Conservation (phyloP, 805 yeast species). For the Starmerella kuoi region DNA sequence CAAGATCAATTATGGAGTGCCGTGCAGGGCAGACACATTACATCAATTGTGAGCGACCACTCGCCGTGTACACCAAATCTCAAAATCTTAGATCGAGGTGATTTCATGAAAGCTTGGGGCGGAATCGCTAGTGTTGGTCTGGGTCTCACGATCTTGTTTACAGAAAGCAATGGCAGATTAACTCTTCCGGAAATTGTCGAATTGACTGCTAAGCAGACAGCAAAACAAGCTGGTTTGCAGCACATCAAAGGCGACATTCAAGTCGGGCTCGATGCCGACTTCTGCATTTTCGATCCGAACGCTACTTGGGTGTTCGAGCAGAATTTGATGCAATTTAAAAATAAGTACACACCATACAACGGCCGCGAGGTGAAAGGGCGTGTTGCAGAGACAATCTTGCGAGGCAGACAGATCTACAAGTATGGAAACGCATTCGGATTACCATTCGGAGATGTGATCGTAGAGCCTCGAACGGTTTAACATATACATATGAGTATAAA, state of each 20-base stretch:
- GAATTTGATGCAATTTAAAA: conserved; percentile 46
- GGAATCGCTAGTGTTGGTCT: conserved; percentile 89
- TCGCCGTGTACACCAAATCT: conserved; percentile 92
- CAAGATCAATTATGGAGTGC: conserved; percentile 69
- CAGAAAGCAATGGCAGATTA: conserved; percentile 44
- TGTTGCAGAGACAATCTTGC: conserved; percentile 64
- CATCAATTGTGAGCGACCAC: conserved; percentile 87
- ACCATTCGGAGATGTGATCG: conserved; percentile 14
- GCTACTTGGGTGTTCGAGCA: conserved; percentile 36
- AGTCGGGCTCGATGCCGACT: conserved; percentile 78
- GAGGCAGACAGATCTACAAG: conserved; percentile 54
- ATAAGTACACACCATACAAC: conserved; percentile 78
- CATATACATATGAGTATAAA: neutral
- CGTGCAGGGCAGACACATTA: conserved; percentile 47
- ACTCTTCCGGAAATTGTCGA: conserved; percentile 48
- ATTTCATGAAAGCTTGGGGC: conserved; percentile 91
- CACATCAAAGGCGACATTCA: conserved; percentile 61
- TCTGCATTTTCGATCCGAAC: conserved; percentile 64
- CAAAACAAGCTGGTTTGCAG: conserved; percentile 68
- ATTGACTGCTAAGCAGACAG: conserved; percentile 77
- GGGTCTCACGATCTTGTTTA: conserved; percentile 68
- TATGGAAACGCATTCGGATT: conserved; percentile 14
- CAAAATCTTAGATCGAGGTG: conserved; percentile 71
- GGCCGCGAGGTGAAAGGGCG: conserved; percentile 58
- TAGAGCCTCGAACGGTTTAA: conserved; percentile 18